Evolutionary conservation across 2,329 filamentous ascomycete genomes (phyloP), one percentile per base, ranked within the genome.

Genomic region (Cercospora sp.): DNA sequence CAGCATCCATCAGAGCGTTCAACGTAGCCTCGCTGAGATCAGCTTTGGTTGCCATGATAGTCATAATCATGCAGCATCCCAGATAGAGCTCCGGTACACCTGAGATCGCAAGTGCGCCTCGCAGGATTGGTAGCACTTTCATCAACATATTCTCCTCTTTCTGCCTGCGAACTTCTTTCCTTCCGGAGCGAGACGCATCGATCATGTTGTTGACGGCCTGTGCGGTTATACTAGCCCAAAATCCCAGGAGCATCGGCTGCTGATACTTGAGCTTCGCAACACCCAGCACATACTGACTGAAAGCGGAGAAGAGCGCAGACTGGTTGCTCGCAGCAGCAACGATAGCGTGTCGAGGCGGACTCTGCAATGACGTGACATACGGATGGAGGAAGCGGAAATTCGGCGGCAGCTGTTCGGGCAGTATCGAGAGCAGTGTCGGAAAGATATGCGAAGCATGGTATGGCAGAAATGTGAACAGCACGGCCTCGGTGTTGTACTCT

Each of bases 391-490:
- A 97, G 72, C 89, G 90, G 79, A 95, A 93, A 42, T 91, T 88
- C 48, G 87, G 82, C 0, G 93, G 90, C 8, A 97, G 83, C 18
- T 84, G 87, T n/a, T 84, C 78, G 0, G 95, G 93, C 12, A 99
- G 83, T 67, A 99, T 96, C 1, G 93, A 94, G 28, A 99, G 84
- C 7, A 98, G 84, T 1, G 92, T 94, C 58, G 91, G 85, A 79
- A 99, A 99, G 13, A 92, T 88, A 5, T 91, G 91, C 33, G 92
- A 90, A 7, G 90, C 89, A 79, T 99, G 94, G 80, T 97, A 98
- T 1, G 95, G 95, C 5, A 99, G 85, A 78, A 98, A 98, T 2
- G 94, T 92, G 72, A 94, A 86, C 53, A 98, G 83, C 13, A 97
- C 82, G 36, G 86, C 86, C 3, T 87, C 83, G 3, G 92, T 94